Evolutionary conservation across 441 rosid species (phyloP), one percentile per base, ranked within the genome.

Genomic region (Monsonia emarginata): DNA sequence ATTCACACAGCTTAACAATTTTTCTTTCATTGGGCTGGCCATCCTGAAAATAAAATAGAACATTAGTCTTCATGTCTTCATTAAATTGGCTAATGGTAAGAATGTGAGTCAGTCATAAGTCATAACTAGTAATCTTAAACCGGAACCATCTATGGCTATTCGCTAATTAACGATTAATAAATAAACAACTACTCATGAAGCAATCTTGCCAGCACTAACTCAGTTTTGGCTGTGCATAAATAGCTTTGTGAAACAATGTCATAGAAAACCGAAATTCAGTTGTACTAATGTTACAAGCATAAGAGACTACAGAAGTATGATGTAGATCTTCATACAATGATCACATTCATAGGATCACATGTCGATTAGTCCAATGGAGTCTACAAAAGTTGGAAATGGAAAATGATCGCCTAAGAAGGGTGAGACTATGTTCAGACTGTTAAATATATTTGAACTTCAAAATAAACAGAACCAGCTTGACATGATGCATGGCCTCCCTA

Each of bases 1-100:
- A 94, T 80, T 94, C 99, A 42, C 99, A 94, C 66, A 94, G 74
- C 65, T 94, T 94, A 2, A 78, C 77, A 67, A 94, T 89, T 73
- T 87, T 94, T 63, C 99, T 86, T 67, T 94, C 99, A 72, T 84
- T 89, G 73, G 91, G 78, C 36, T 79, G 69, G 60, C 77, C 85
- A 79, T 91, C 94, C 99, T 94, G 82, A 70, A 79, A 58, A 26
- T 3, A 68, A 61, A 4, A 62, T 32, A 48, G 24, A 50, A 64
- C 18, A 9, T 26, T 67, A 54, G 76, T 56, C 46, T 61, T n/a
- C n/a, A n/a, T n/a, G n/a, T n/a, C n/a, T n/a, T 66, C 50, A 72
- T 48, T 16, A 36, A 46, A 36, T 24, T 34, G 26, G 22, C 21
- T 65, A 9, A 48, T 58, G 21, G 14, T 36, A 60, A 30, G 18